Percentiles rank a stretch among this genome's conserved stretches.
Evolutionary conservation across 805 yeast species (phyloP).

Genomic region (Ogataea trehaloabstinens): DNA sequence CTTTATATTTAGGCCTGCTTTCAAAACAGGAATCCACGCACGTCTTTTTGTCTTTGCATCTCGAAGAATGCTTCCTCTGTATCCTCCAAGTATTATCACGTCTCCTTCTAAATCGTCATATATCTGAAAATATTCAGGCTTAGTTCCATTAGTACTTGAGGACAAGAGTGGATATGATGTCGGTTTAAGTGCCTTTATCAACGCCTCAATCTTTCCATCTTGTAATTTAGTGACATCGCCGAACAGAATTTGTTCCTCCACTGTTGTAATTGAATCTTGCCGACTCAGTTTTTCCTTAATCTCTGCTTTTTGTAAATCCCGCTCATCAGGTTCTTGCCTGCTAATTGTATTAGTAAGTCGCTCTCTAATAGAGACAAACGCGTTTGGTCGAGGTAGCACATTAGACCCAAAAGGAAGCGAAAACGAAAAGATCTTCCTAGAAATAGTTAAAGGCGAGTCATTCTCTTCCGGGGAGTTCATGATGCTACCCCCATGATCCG

Average conservation of each 20-base stretch:
- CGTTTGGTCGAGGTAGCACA: slow-evolving; percentile 12
- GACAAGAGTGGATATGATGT: slow-evolving; percentile 9
- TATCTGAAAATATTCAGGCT: slow-evolving; percentile 41
- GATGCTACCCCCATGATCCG: slow-evolving; percentile 2
- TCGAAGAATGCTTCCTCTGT: slow-evolving; percentile 76
- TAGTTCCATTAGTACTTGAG: slow-evolving; percentile 11
- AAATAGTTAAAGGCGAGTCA: slow-evolving; percentile 1
- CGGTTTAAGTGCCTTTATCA: slow-evolving; percentile 53
- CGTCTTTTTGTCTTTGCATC: slow-evolving; percentile 62
- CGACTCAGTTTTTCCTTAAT: slow-evolving; percentile 44
- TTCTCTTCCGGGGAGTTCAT: slow-evolving; percentile 5
- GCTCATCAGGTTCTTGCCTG: slow-evolving; percentile 18
- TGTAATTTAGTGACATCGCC: slow-evolving; percentile 55
- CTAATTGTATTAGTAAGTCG: slow-evolving; percentile 5
- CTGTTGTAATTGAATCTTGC: slow-evolving; percentile 56
- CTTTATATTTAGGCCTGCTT: slow-evolving; percentile 76
- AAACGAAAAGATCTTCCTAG: slow-evolving; percentile 45
- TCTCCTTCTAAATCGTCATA: slow-evolving; percentile 72
- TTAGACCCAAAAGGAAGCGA: slow-evolving; percentile 58
- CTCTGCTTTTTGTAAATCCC: slow-evolving; percentile 30
- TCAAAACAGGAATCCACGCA: slow-evolving; percentile 79
- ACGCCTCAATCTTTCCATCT: slow-evolving; percentile 67
- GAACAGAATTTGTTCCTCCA: slow-evolving; percentile 62
- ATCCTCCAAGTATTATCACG: slow-evolving; percentile 81
- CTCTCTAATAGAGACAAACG: slow-evolving; percentile 13